Conservation (phyloP, 495 filamentous ascomycete genomes). For the Hypoxylon crocopeplum region DNA sequence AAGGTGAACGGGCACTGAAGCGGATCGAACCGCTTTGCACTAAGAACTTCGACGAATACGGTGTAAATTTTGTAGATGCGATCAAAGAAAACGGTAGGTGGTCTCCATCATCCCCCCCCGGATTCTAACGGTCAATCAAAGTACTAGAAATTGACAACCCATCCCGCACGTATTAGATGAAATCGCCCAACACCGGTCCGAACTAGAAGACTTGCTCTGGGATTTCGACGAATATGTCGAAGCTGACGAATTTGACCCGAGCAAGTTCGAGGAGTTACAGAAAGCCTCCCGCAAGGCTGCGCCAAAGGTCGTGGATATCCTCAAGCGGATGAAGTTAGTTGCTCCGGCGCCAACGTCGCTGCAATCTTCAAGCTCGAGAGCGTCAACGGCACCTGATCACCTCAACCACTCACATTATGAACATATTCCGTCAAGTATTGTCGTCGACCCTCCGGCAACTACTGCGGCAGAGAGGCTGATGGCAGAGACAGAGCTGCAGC, state of each 20-base stretch:
- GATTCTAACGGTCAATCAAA: neutral
- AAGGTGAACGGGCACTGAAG: slow-evolving; percentile 51
- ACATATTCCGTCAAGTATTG: slow-evolving; percentile 36
- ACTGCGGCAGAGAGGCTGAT: slow-evolving; percentile 33
- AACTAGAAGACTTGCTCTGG: slow-evolving; percentile 49
- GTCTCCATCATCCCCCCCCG: neutral
- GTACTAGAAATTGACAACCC: slow-evolving; percentile 6
- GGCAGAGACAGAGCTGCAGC: slow-evolving; percentile 34
- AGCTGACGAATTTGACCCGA: slow-evolving; percentile 46
- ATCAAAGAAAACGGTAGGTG: slow-evolving; percentile 53
- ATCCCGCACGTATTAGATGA: slow-evolving; percentile 39
- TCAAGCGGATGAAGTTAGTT: slow-evolving; percentile 51
- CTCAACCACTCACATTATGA: slow-evolving; percentile 20
- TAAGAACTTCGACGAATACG: slow-evolving; percentile 49
- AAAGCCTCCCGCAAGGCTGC: slow-evolving; percentile 46
- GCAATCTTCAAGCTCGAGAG: slow-evolving; percentile 28
- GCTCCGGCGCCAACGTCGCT: slow-evolving; percentile 33
- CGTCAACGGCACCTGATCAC: slow-evolving; percentile 19
- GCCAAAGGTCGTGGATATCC: slow-evolving; percentile 45
- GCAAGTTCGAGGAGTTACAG: slow-evolving; percentile 47
- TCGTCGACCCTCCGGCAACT: slow-evolving; percentile 27
- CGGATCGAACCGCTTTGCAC: slow-evolving; percentile 51
- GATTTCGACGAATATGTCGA: slow-evolving; percentile 53
- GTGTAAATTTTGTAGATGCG: slow-evolving; percentile 47
- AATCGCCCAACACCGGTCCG: slow-evolving; percentile 47